Conservation (phyloP, 371 early-diverging fungal genomes). For the Mucor saturninus region DNA sequence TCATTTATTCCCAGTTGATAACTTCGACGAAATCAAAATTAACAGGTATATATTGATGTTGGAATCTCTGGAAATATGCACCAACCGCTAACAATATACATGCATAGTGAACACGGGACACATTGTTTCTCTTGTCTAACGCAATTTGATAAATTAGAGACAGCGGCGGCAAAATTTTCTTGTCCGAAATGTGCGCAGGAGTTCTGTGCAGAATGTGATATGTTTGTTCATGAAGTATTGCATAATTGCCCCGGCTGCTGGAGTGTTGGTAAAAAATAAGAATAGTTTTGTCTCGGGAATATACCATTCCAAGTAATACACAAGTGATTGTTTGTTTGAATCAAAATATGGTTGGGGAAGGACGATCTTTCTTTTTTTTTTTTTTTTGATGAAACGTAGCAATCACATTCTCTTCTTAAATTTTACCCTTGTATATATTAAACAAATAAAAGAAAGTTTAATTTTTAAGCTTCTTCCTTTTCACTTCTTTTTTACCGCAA, state of each 20-base stretch:
- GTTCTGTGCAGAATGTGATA: constrained; percentile 95
- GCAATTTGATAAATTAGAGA: constrained; percentile 44
- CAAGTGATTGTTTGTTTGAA: neutral
- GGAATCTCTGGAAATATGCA: neutral
- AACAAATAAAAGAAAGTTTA: neutral
- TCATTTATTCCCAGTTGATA: constrained; percentile 91
- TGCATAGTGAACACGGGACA: constrained; percentile 25
- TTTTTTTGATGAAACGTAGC: constrained; percentile 11
- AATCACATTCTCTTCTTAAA: constrained; percentile 1
- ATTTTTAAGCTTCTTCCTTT: constrained; percentile 1
- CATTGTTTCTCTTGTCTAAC: constrained; percentile 54
- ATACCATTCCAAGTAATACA: constrained; percentile 3
- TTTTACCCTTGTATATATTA: constrained; percentile 16
- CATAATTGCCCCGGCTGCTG: constrained; percentile 94
- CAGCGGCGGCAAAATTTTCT: constrained; percentile 48
- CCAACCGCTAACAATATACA: neutral
- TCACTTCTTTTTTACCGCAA: neutral
- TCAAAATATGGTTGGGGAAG: neutral
- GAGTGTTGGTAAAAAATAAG: constrained; percentile 37
- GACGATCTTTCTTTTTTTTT: constrained; percentile 2
- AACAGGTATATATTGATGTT: constrained; percentile 28
- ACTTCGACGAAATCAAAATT: constrained; percentile 62
- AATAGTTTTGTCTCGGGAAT: constrained; percentile 20
- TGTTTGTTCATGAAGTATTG: constrained; percentile 91
- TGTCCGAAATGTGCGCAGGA: constrained; percentile 81